Percentiles rank a stretch among this genome's conserved stretches.
Conservation (phyloP, 805 yeast genomes). For the Debaryomyces prosopidis region DNA sequence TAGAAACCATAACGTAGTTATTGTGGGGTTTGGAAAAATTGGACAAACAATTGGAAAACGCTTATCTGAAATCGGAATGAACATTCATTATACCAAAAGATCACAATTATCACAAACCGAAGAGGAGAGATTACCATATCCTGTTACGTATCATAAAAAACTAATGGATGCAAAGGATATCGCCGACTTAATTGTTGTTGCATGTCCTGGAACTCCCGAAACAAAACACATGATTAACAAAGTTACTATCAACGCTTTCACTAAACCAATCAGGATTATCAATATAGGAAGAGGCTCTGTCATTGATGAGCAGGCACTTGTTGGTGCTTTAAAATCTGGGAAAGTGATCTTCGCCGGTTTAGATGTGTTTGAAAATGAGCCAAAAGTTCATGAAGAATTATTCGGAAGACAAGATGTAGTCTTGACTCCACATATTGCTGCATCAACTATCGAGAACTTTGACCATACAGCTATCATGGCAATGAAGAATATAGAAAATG, state of each 20-base stretch:
- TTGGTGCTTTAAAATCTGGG: constrained; percentile 59
- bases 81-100: constrained; percentile 62
- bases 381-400: constrained; percentile 50
- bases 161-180: constrained; percentile 32
- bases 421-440: constrained; percentile 71
- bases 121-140: constrained; percentile 41
- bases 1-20: constrained; percentile 54
- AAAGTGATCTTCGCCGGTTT: constrained; percentile 66
- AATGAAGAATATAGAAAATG: constrained; percentile 53
- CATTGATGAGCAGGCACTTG: constrained; percentile 64
- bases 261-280: constrained; percentile 59
- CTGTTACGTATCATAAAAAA: constrained; percentile 40
- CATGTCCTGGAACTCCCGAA: constrained; percentile 63
- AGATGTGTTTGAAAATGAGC: constrained; percentile 73
- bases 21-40: constrained; percentile 76
- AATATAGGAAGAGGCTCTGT: constrained; percentile 77
- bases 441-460: constrained; percentile 60
- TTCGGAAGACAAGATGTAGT: constrained; percentile 61
- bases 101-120: constrained; percentile 35
- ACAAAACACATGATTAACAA: constrained; percentile 57
- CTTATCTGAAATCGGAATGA: constrained; percentile 61
- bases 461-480: constrained; percentile 52
- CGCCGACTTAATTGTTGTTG: constrained; percentile 63
- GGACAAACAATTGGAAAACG: constrained; percentile 65
- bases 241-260: constrained; percentile 45